These are phyloP conservation scores for Xylaria intraflava DNA, from an alignment of 495 filamentous ascomycete species.

Conservation along the genomic window DNA sequence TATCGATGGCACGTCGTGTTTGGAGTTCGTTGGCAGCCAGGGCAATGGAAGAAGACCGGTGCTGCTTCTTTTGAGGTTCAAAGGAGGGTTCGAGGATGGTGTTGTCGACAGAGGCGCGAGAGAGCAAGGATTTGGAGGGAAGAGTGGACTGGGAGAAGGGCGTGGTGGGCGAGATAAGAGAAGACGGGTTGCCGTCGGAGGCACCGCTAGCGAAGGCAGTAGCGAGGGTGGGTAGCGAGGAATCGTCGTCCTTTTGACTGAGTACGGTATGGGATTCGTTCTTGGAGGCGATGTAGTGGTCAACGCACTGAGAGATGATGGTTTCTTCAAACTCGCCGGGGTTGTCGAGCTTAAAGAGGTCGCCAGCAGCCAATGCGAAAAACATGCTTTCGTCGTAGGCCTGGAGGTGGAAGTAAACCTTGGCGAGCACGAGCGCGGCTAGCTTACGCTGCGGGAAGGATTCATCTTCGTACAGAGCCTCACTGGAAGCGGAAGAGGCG, in stretches of 20 bases:
- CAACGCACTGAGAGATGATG: conserved; percentile 95
- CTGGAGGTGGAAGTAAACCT: conserved; percentile 97
- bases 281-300: conserved; percentile 90
- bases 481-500: conserved; percentile 47
- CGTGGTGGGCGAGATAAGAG: conserved; percentile 77
- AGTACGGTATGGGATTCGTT: conserved; percentile 56
- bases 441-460: conserved; percentile 88
- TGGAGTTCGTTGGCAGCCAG: conserved; percentile 34
- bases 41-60: conserved; percentile 41
- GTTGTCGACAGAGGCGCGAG: conserved; percentile 56
- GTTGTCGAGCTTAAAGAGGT: conserved; percentile 86
- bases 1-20: conserved; percentile 66
- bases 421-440: conserved; percentile 88
- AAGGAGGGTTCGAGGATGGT: conserved; percentile 50
- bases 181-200: conserved; percentile 54
- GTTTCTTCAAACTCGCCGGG: conserved; percentile 98
- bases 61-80: conserved; percentile 52
- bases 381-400: conserved; percentile 99
- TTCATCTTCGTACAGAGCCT: conserved; percentile 96
- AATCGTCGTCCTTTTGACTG: conserved; percentile 35
- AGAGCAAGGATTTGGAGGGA: conserved; percentile 88
- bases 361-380: conserved; percentile 91
- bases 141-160: conserved; percentile 88
- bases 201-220: conserved; percentile 67
- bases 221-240: conserved; percentile 59